These are phyloP conservation scores for Piper betle DNA, from an alignment of 164 flowering plant species.

Conservation along the genomic window DNA sequence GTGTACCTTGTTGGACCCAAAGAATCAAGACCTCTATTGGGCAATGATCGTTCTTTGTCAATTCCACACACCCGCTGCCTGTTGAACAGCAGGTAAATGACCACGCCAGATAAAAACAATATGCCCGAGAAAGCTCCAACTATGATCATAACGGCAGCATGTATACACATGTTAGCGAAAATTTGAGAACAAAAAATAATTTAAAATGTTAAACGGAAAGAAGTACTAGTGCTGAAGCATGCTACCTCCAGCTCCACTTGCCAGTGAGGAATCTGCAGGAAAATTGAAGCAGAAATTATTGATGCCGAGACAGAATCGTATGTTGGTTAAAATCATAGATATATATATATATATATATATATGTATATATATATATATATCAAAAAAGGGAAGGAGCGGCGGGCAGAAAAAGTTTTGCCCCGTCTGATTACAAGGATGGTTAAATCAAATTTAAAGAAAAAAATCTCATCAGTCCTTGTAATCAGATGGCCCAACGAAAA, in stretches of 20 bases:
- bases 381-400: too few relatives aligned
- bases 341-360: too few relatives aligned
- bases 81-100: neutral
- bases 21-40: neutral
- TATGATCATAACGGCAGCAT: neutral
- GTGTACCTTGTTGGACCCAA: constrained; percentile 1
- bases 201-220: neutral
- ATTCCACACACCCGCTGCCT: too few relatives aligned
- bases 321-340: too few relatives aligned
- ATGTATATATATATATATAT: too few relatives aligned
- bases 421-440: too few relatives aligned
- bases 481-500: too few relatives aligned
- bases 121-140: constrained; percentile 2
- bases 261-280: too few relatives aligned
- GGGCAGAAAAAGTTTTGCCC: too few relatives aligned
- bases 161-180: neutral
- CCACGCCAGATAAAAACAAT: constrained; percentile 1
- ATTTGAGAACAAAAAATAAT: neutral
- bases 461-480: too few relatives aligned
- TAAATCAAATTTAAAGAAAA: too few relatives aligned
- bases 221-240: neutral
- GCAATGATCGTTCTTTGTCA: neutral
- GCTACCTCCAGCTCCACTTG: neutral
- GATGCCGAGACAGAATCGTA: too few relatives aligned
- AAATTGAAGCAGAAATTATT: neutral